phyloP scores from a whole-genome alignment of 176 grass and related monocot genomes.

The Themeda triandra region DNA sequence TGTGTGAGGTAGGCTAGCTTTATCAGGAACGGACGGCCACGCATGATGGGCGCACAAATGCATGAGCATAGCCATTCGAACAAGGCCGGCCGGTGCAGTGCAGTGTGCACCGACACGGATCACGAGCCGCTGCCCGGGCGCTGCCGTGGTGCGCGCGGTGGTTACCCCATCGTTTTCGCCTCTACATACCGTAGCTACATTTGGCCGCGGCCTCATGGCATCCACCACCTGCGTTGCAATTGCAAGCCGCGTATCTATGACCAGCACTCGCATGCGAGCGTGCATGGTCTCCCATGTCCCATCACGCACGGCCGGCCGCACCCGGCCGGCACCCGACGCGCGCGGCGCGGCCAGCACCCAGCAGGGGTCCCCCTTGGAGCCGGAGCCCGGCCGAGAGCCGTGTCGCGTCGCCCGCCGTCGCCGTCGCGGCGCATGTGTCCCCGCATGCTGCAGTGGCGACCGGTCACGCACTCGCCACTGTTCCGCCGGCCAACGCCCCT shows the following conservation, averaged over 20 bases:
- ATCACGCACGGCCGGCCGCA: no score
- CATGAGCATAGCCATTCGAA: neutral
- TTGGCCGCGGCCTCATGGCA: neutral
- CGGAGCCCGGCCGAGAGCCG: neutral
- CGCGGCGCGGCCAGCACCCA: no score
- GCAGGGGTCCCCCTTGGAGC: no score
- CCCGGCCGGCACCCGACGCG: no score
- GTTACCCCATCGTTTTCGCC: constrained; percentile 25
- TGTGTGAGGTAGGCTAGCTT: neutral
- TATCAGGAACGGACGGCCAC: neutral
- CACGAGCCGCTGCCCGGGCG: neutral
- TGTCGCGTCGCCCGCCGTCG: neutral
- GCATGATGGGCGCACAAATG: neutral
- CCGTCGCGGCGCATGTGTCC: neutral
- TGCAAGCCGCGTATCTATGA: no score
- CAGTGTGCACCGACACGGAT: neutral
- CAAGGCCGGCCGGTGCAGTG: neutral
- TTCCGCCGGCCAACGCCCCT: no score
- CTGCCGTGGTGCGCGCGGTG: neutral
- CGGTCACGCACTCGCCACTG: no score
- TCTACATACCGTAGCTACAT: neutral
- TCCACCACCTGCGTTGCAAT: no score
- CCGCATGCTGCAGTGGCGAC: neutral
- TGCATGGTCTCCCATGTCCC: neutral
- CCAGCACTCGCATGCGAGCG: no score